A percentile compares a stretch with the other conserved stretches of the same genome.
Evolutionary conservation across 2,329 filamentous ascomycete genomes (phyloP).

Genomic region (Aspergillus intermedius): DNA sequence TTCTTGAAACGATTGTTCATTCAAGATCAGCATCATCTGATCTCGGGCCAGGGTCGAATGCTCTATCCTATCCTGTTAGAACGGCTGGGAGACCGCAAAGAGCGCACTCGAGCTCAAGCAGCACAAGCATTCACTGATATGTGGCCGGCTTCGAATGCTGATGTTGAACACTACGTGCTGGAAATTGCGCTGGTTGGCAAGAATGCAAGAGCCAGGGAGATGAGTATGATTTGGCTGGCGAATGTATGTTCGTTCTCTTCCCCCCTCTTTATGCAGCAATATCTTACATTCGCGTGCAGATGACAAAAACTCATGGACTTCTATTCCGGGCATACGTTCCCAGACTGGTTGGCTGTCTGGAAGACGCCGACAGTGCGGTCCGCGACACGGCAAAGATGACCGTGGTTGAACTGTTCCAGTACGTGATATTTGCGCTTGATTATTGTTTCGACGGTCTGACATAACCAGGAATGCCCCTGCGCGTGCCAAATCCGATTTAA

Average conservation of each 20-base stretch:
- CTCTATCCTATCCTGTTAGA: slow-evolving; percentile 73
- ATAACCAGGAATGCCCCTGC: slow-evolving; percentile 62
- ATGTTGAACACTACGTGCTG: slow-evolving; percentile 74
- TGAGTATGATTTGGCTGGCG: slow-evolving; percentile 76
- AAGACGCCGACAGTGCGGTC: slow-evolving; percentile 83
- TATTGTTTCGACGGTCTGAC: slow-evolving; percentile 6
- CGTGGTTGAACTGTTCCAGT: slow-evolving; percentile 82
- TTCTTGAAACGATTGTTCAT: slow-evolving; percentile 78
- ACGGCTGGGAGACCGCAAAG: slow-evolving; percentile 79
- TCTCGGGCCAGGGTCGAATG: slow-evolving; percentile 61
- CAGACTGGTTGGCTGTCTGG: slow-evolving; percentile 73
- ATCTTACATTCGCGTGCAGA: slow-evolving; percentile 41
- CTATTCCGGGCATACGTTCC: slow-evolving; percentile 80
- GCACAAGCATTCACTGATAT: slow-evolving; percentile 70
- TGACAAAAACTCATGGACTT: slow-evolving; percentile 72
- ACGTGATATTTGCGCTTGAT: slow-evolving; percentile 17
- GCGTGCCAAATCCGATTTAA: slow-evolving; percentile 79
- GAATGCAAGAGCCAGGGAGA: slow-evolving; percentile 78
- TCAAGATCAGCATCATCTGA: slow-evolving; percentile 69
- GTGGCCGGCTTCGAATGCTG: slow-evolving; percentile 60
- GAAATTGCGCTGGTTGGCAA: slow-evolving; percentile 72
- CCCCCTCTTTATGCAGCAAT: slow-evolving; percentile 2
- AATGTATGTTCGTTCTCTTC: slow-evolving; percentile 47
- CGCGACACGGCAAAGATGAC: slow-evolving; percentile 76
- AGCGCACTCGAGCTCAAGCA: slow-evolving; percentile 71